Evolutionary conservation across 2,329 filamentous ascomycete species (phyloP), one percentile per base, ranked within the genome.

Genomic region (Diaporthe ilicicola): DNA sequence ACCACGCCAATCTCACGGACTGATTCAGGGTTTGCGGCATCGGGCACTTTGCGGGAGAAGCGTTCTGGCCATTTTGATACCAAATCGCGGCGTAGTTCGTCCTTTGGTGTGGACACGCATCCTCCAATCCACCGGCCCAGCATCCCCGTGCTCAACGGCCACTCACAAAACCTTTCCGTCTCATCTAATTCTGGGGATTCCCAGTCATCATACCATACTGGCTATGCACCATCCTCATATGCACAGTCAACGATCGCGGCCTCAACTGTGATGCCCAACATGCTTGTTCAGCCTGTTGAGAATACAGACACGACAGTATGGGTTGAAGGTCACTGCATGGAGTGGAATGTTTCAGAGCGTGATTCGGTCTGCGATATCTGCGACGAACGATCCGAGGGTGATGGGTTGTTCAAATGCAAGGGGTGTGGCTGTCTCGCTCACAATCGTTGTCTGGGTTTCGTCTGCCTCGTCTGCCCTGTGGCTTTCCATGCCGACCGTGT

Each of bases 11-110:
- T 93, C n/a, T 97, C 94, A 7, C 89, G 94, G 19, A 97, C 92
- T 77, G 96, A 99, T 78, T 98, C 95, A 5, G 95, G 94, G 1
- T 97, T 96, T 80, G 93, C 94, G 44, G 85, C 97, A 69, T 92
- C 95, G 73, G 90, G 93, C 22, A 97, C 94, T 5, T 85, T 99
- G 70, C 91, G 94, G 39, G 96, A 98, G 82, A 99, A 98, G 84
- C 90, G 95, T 65, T 98, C 96, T 3, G 95, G 93, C 1, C 94
- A 98, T 79, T 97, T 98, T 75, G 71, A 96, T 77, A 90, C 92
- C 73, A 84, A 87, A 74, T 92, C 92, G n/a, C 90, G 95, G 72
- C 90, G 95, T 74, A 98, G 95, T 83, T 97, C 95, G n/a, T 97
- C 95, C 1, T 97, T 97, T 81, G 93, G 92, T 37, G 86, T 95